Percentiles rank a stretch among this genome's conserved stretches.
These are phyloP conservation scores for Psilocybe subaeruginosa DNA, from an alignment of 768 basidiomycete species.

Conservation along the genomic window DNA sequence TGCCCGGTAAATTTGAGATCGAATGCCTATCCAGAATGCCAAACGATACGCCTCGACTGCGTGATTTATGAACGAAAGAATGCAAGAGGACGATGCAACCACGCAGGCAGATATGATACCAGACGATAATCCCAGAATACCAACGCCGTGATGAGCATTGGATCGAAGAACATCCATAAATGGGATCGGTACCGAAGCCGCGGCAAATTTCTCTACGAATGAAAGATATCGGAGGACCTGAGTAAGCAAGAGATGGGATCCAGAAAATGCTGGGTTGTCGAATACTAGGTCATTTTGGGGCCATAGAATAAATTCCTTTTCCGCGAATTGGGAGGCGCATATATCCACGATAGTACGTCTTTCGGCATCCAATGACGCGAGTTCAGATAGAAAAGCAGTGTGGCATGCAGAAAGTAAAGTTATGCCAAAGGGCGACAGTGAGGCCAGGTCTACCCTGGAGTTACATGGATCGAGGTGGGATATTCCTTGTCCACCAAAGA, in stretches of 20 bases:
- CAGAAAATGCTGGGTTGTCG: constrained; percentile 53
- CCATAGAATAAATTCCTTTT: constrained; percentile 40
- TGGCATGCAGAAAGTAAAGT: constrained; percentile 54
- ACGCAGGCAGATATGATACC: constrained; percentile 59
- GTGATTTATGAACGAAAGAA: constrained; percentile 43
- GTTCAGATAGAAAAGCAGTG: constrained; percentile 51
- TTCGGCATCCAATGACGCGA: constrained; percentile 43
- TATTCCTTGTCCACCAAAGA: constrained; percentile 63
- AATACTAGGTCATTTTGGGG: constrained; percentile 35
- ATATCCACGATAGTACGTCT: constrained; percentile 40
- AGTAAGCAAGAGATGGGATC: constrained; percentile 48
- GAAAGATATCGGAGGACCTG: constrained; percentile 58
- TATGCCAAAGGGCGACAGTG: constrained; percentile 37
- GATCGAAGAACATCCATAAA: constrained; percentile 31
- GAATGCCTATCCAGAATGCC: constrained; percentile 55
- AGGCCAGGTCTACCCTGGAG: constrained; percentile 21
- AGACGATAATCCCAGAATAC: constrained; percentile 58
- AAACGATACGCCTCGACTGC: constrained; percentile 53
- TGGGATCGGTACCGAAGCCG: constrained; percentile 1
- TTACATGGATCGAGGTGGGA: constrained; percentile 25
- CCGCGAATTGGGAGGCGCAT: constrained; percentile 46
- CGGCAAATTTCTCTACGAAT: constrained; percentile 32
- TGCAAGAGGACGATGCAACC: constrained; percentile 43
- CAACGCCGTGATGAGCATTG: constrained; percentile 36
- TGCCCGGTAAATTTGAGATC: constrained; percentile 40